Base-by-base conservation (phyloP, 805 yeast genomes). In the Lachancea fermentati region DNA sequence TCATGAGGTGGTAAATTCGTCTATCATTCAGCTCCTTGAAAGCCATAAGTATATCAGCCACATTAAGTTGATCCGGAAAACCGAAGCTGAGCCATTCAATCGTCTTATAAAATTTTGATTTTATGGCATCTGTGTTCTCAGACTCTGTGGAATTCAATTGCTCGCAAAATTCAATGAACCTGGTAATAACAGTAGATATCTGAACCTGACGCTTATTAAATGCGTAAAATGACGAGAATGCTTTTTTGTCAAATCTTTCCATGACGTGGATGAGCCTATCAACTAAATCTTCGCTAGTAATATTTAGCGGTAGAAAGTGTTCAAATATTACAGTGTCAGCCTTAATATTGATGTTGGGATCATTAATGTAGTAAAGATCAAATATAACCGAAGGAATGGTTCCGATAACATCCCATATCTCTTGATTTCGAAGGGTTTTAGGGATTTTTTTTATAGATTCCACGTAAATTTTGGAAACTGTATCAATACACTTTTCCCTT, bases 351-450 rank as follows among this genome's bases (percentile, higher is more conserved):
- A 85, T 79, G 7, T 69, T 66, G 37, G 64, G 71, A 50, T 84
- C 88, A 55, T 86, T 85, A 47, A 88, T 81, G 52, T 84, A 88
- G 36, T 82, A 71, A 32, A 85, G 68, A 16, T 78, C 75, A 34
- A 88, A 63, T 0, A 88, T 58, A 16, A 72, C 71, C 32, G 77
- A 75, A 1, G 96, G 96, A 18, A 87, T 78, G 19, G 58, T 50
- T 13, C 56, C 55, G 2, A 64, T 52, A 7, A 63, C 45, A 4
- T 52, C 57, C 55, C 61, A 59, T 1, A 58, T 43, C 9, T 54
- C 58, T 4, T 40, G 34, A 34, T 59, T 50, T 8, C 46, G 43
- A 2, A 19, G 24, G 3, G 42, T 48, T 39, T 44, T 55, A 36
- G 30, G 41, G 26, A 47, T 47, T 36, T 51, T 19, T 45, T 19